Evolutionary conservation across 2,329 filamentous ascomycete species (phyloP).

Genomic region (Berkeleyomyces basicola): DNA sequence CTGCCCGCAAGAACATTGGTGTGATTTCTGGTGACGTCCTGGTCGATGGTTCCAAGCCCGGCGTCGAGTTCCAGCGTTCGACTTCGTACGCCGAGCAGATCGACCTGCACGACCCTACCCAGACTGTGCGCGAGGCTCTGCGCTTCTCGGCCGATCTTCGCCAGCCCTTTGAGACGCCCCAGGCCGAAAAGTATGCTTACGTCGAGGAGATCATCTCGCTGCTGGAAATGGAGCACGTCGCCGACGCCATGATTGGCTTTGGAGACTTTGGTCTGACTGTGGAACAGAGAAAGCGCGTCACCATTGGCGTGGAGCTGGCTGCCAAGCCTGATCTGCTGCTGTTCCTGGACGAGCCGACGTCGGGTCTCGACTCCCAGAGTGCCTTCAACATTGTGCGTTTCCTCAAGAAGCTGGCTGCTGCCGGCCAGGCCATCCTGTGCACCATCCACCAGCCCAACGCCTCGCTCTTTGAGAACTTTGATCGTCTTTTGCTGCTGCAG

Average conservation of each 20-base stretch:
- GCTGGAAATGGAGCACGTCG: conserved; percentile 41
- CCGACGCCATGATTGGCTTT: conserved; percentile 40
- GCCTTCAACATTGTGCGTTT: conserved; percentile 56
- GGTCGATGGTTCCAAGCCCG: conserved; percentile 39
- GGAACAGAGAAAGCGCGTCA: conserved; percentile 57
- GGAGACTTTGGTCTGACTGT: conserved; percentile 54
- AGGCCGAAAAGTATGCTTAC: conserved; percentile 39
- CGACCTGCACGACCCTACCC: conserved; percentile 43
- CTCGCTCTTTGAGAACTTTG: conserved; percentile 75
- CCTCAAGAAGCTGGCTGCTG: conserved; percentile 51
- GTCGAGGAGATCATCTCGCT: conserved; percentile 45
- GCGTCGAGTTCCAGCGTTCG: conserved; percentile 43
- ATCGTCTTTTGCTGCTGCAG: conserved; percentile 63
- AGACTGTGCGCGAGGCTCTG: conserved; percentile 47
- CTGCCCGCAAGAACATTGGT: conserved; percentile 43
- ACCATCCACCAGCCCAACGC: conserved; percentile 86
- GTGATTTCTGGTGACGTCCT: conserved; percentile 40
- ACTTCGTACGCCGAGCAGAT: conserved; percentile 48
- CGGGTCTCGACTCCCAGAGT: conserved; percentile 52
- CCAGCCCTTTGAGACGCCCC: conserved; percentile 36
- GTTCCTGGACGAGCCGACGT: conserved; percentile 67
- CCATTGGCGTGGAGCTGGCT: conserved; percentile 77
- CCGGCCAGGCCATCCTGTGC: conserved; percentile 75
- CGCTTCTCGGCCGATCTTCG: conserved; percentile 46
- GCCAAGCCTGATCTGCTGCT: conserved; percentile 64